Percentiles rank a stretch among this genome's conserved stretches.
Evolutionary conservation across 1,284 basidiomycete species (phyloP).

Genomic region (Puccinia triticina): DNA sequence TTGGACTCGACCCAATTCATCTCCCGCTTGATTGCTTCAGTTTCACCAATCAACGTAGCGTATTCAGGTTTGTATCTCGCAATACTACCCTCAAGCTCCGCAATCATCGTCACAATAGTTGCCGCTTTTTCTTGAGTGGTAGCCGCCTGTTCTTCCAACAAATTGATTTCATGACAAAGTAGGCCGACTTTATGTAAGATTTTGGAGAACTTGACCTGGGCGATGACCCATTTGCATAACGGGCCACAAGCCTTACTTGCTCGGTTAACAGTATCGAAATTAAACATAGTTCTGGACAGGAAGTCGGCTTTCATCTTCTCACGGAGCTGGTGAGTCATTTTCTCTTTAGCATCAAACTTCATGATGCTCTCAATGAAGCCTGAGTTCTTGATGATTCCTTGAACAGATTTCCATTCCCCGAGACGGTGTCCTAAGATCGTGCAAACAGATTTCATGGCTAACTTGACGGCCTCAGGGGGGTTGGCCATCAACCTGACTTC

Average conservation of each 20-base stretch:
- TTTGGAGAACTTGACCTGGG: slow-evolving; percentile 95
- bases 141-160: slow-evolving; percentile 86
- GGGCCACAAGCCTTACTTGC: slow-evolving; percentile 98
- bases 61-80: slow-evolving; percentile 96
- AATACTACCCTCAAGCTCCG: slow-evolving; percentile 90
- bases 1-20: slow-evolving; percentile 98
- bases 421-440: slow-evolving; percentile 96
- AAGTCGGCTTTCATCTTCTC: slow-evolving; percentile 94
- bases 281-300: slow-evolving; percentile 85
- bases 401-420: slow-evolving; percentile 94
- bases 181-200: slow-evolving; percentile 98
- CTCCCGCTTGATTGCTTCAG: slow-evolving; percentile 94
- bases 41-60: slow-evolving; percentile 83
- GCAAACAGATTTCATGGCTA: slow-evolving; percentile 99
- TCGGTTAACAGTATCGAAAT: slow-evolving; percentile 91
- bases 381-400: slow-evolving; percentile 92
- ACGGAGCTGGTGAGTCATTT: slow-evolving; percentile 86
- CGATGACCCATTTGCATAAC: slow-evolving; percentile 96
- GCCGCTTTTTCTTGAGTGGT: slow-evolving; percentile 88
- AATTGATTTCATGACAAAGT: slow-evolving; percentile 90
- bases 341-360: slow-evolving; percentile 88
- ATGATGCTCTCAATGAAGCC: slow-evolving; percentile 97
- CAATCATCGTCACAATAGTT: slow-evolving; percentile 87
- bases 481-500: slow-evolving; percentile 99
- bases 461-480: slow-evolving; percentile 94